Percentiles rank a stretch among this genome's conserved stretches.
phyloP scores from a whole-genome alignment of 441 rosid genomes.

The Brassica hybrid region DNA sequence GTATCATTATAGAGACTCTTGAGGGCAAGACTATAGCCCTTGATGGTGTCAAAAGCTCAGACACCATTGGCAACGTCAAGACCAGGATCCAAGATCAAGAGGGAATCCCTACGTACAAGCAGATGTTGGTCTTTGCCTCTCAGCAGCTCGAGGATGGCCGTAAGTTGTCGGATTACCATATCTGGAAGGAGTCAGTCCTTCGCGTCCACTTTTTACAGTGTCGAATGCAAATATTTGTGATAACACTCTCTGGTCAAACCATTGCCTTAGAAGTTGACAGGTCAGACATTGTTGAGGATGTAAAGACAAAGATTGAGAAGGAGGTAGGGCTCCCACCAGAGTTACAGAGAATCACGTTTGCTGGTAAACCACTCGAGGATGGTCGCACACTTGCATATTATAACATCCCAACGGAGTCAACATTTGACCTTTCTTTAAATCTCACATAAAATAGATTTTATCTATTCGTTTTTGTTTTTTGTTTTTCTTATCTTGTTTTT shows the following conservation, averaged over 20 bases:
- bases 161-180: not conserved
- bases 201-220: not conserved
- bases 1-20: not conserved
- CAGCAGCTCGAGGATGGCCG: not conserved
- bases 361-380: not conserved
- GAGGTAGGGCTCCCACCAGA: not conserved
- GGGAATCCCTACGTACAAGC: not conserved
- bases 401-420: not conserved
- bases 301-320: not conserved
- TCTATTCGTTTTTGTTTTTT: not conserved
- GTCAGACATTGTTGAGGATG: not conserved
- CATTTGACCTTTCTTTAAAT: not conserved
- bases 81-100: not conserved
- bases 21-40: not conserved
- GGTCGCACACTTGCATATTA: not conserved
- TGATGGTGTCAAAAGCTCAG: not conserved
- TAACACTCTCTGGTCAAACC: not conserved
- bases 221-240: not conserved
- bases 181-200: not conserved
- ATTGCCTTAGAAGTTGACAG: not conserved
- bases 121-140: not conserved
- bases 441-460: not conserved
- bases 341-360: not conserved
- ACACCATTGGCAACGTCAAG: not conserved
- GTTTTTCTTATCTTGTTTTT: not conserved